phyloP scores from a whole-genome alignment of 495 filamentous ascomycete species.

The Aspergillus conjunctus region DNA sequence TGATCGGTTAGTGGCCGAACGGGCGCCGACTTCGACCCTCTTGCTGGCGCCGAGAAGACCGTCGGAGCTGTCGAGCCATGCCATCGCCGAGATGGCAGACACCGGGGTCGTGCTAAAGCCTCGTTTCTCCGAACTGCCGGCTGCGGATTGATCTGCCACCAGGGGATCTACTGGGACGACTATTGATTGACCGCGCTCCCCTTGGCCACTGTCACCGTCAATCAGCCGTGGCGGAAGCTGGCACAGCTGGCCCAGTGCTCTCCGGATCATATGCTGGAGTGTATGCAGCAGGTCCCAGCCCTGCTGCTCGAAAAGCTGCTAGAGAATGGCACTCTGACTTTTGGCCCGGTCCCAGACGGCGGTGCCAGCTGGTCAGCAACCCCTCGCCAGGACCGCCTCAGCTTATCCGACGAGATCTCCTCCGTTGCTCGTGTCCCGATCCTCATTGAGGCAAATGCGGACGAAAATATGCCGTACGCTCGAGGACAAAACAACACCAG shows the following conservation, averaged over 20 bases:
- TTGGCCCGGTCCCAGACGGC: slow-evolving; percentile 11
- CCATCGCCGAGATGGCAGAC: too few species aligned
- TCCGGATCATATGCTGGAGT: not conserved
- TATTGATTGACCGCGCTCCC: too few species aligned
- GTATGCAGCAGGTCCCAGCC: slow-evolving; percentile 2
- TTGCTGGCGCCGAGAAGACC: too few species aligned
- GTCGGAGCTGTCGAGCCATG: too few species aligned
- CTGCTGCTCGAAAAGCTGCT: not conserved
- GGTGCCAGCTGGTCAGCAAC: not conserved
- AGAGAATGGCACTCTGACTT: not conserved
- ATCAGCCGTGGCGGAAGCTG: slow-evolving; percentile 24
- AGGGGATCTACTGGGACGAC: too few species aligned
- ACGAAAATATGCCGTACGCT: not conserved
- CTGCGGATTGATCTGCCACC: too few species aligned
- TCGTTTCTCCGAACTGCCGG: too few species aligned
- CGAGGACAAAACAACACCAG: not conserved
- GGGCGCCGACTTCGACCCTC: too few species aligned
- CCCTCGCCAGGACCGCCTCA: not conserved
- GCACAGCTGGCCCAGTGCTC: slow-evolving; percentile 16
- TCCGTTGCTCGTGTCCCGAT: slow-evolving; percentile 2
- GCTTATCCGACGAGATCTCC: not conserved
- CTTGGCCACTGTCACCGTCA: too few species aligned
- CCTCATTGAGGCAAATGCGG: not conserved
- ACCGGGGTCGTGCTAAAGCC: too few species aligned
- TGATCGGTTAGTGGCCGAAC: slow-evolving; percentile 23